Evolutionary conservation across 208 protist genomes (phyloP).

Genomic region (Leishmania aethiopica): DNA sequence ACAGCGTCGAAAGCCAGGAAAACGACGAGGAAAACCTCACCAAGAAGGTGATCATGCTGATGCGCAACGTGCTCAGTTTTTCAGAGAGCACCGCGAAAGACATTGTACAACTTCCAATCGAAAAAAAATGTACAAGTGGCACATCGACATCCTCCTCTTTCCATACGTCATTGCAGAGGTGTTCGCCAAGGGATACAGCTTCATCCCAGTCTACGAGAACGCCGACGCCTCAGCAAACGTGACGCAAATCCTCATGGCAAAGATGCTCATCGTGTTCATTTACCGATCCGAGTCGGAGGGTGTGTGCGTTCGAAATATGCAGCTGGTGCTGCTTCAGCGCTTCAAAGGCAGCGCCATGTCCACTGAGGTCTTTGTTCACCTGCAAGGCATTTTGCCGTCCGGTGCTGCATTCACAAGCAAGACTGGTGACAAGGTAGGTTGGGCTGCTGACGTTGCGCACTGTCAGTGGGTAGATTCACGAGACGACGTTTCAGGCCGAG

Average conservation of each 20-base stretch:
- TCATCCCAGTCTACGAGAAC: slow-evolving; percentile 65
- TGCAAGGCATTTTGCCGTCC: slow-evolving; percentile 49
- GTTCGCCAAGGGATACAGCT: slow-evolving; percentile 54
- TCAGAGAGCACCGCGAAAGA: slow-evolving; percentile 59
- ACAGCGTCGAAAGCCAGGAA: slow-evolving; percentile 17
- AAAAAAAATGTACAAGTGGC: slow-evolving; percentile 48
- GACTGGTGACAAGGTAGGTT: slow-evolving; percentile 28
- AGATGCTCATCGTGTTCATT: slow-evolving; percentile 58
- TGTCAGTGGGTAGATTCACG: slow-evolving; percentile 57
- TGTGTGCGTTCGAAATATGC: slow-evolving; percentile 52
- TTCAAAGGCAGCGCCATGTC: slow-evolving; percentile 42
- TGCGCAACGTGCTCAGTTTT: slow-evolving; percentile 71
- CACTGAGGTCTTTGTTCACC: slow-evolving; percentile 50
- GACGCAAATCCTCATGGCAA: slow-evolving; percentile 55
- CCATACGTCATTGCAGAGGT: slow-evolving; percentile 44
- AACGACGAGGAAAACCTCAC: slow-evolving; percentile 58
- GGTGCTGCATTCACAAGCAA: slow-evolving; percentile 44
- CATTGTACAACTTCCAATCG: slow-evolving; percentile 45
- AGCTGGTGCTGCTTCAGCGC: slow-evolving; percentile 43
- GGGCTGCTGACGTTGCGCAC: slow-evolving; percentile 63
- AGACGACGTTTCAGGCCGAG: slow-evolving; percentile 66
- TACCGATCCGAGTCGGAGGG: slow-evolving; percentile 46
- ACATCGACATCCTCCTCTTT: slow-evolving; percentile 48
- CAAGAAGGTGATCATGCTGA: slow-evolving; percentile 62
- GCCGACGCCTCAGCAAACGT: slow-evolving; percentile 43